A percentile compares a stretch with the other conserved stretches of the same genome.
These are phyloP conservation scores for Metroxylon sagu DNA, from an alignment of 176 grass and related monocot genomes.

Conservation along the genomic window DNA sequence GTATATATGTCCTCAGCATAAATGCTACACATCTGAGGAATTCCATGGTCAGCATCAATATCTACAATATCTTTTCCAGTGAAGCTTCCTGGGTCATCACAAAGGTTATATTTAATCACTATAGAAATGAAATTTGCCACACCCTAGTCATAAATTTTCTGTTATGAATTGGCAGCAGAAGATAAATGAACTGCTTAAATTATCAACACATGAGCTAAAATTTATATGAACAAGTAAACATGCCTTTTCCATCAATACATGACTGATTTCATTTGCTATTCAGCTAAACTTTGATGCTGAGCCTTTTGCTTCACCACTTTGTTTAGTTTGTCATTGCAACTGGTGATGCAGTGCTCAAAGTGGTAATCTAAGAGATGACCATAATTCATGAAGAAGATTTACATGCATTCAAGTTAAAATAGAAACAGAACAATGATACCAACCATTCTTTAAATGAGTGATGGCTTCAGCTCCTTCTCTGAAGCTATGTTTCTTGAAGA, in stretches of 20 bases:
- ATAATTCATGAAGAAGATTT: not conserved
- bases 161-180: not conserved
- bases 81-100: conserved; percentile 31
- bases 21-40: conserved; percentile 56
- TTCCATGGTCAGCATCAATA: conserved; percentile 49
- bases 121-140: not conserved
- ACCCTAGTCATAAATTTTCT: not conserved
- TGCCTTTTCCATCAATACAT: too few species aligned
- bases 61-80: conserved; percentile 29
- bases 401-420: not conserved
- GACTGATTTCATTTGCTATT: too few species aligned
- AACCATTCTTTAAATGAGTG: conserved; percentile 31
- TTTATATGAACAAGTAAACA: too few species aligned
- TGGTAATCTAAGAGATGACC: conserved; percentile 9
- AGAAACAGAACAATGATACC: conserved; percentile 14
- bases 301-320: too few species aligned
- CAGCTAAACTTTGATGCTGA: too few species aligned
- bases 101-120: conserved; percentile 8
- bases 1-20: conserved; percentile 50
- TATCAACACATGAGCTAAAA: too few species aligned
- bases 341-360: not conserved
- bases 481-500: conserved; percentile 18
- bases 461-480: conserved; percentile 7
- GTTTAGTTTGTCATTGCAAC: not conserved
- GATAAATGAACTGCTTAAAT: too few species aligned